Evolutionary conservation across 305 asterid genomes (phyloP), one percentile per base, ranked within the genome.

Genomic region (Rubia peregrina): DNA sequence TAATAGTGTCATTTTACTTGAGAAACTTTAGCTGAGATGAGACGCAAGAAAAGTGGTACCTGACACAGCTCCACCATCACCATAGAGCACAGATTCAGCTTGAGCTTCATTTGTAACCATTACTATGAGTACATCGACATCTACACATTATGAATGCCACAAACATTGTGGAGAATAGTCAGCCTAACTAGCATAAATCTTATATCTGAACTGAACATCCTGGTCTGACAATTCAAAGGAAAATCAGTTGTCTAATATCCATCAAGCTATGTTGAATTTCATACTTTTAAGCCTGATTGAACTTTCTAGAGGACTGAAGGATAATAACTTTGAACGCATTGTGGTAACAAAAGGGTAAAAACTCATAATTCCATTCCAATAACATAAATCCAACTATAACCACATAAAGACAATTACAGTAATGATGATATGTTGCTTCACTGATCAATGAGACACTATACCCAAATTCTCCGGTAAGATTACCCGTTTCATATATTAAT

Each of bases 51-150:
- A 61, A 41, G 22, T 63, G 22, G 64, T 85, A 94, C 98, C 98
- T 83, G 92, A 77, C 72, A 94, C 90, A 75, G 96, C 96, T 65
- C 97, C 96, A 75, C 79, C 72, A 68, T 88, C 88, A 62, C 95
- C 98, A 82, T 76, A 91, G 57, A 94, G 90, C 81, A 86, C 96
- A 77, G 89, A 83, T 81, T 91, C 97, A 73, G 96, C 98, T 87
- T 94, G 98, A 80, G 80, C 79, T 87, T 91, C 98, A 65, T 94
- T 94, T 78, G 98, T 87, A 65, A 94, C 98, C 98, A 94, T 94
- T 74, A 94, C 73, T 68, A 94, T 81, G 82, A 94, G 80, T 65
- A 89, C 84, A 69, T 94, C 95, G 59, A 79, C 96, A 82, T 85
- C 98, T 94, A 84, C 76, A 82, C 57, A 84, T 69, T 76, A 68